Conservation (phyloP, 1,284 basidiomycete species). For the Taiwanofungus camphoratus region DNA sequence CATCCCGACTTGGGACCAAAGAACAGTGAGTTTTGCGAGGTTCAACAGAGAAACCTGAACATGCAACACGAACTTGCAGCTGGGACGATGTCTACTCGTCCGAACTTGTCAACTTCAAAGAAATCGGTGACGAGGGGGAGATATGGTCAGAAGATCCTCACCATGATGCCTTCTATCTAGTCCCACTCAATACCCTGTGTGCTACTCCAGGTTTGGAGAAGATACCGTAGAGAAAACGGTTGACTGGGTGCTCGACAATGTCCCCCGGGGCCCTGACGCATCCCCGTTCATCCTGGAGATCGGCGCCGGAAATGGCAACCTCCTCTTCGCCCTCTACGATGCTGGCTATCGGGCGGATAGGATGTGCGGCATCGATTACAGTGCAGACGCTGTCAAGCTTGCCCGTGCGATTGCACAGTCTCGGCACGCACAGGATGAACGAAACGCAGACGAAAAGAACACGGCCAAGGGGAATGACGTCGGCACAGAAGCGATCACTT, state of each 20-base stretch:
- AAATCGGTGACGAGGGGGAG: conserved; percentile 85
- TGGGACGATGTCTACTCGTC: conserved; percentile 70
- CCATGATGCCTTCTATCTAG: background rate
- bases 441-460: conserved; percentile 7
- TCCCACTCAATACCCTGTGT: background rate
- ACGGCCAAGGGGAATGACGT: background rate
- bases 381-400: conserved; percentile 62
- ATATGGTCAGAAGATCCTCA: conserved; percentile 55
- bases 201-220: conserved; percentile 67
- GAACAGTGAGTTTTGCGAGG: conserved; percentile 32
- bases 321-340: conserved; percentile 70
- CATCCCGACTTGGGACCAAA: conserved; percentile 45
- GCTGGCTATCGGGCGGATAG: conserved; percentile 51
- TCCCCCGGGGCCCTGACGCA: conserved; percentile 39
- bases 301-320: conserved; percentile 82
- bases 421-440: conserved; percentile 13
- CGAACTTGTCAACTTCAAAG: conserved; percentile 73
- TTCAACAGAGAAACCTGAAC: background rate
- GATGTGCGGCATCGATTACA: conserved; percentile 82
- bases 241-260: conserved; percentile 51
- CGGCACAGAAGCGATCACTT: conserved; percentile 37
- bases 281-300: conserved; percentile 61
- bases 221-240: conserved; percentile 82
- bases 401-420: conserved; percentile 46
- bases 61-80: conserved; percentile 30